Conservation (phyloP, 2,329 filamentous ascomycete genomes). For the Exophiala mesophila region DNA sequence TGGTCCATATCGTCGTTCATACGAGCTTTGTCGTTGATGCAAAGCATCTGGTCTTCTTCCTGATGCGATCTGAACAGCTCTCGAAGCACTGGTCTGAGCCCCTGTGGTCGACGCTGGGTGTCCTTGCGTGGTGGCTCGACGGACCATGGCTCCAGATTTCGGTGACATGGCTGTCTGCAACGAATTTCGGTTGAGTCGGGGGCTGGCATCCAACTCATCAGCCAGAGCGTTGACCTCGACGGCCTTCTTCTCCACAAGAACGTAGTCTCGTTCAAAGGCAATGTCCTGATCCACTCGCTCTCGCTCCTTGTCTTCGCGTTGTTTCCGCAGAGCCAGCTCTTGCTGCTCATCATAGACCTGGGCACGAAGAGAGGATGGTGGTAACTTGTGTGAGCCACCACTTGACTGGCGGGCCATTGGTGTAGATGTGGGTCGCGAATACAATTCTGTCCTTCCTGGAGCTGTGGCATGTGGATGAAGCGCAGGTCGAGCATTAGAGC, state of each 20-base stretch:
- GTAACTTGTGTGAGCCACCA: slow-evolving; percentile 27
- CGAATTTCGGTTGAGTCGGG: slow-evolving; percentile 53
- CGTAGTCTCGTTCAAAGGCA: slow-evolving; percentile 88
- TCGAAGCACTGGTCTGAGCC: slow-evolving; percentile 63
- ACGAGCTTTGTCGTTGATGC: slow-evolving; percentile 72
- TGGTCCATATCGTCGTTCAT: slow-evolving; percentile 71
- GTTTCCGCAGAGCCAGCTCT: slow-evolving; percentile 29
- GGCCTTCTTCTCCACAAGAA: slow-evolving; percentile 88
- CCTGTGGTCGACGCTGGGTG: slow-evolving; percentile 64
- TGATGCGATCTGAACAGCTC: slow-evolving; percentile 68
- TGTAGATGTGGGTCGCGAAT: slow-evolving; percentile 34
- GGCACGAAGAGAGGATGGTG: slow-evolving; percentile 46
- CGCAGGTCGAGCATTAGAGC: slow-evolving; percentile 30
- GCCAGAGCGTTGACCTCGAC: slow-evolving; percentile 97
- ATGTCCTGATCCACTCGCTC: slow-evolving; percentile 77
- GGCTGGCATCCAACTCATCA: slow-evolving; percentile 85
- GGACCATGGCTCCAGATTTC: slow-evolving; percentile 60
- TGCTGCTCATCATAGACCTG: slow-evolving; percentile 38
- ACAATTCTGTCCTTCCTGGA: slow-evolving; percentile 37
- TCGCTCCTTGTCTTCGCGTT: slow-evolving; percentile 43
- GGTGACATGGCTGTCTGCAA: slow-evolving; percentile 46
- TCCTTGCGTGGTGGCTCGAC: slow-evolving; percentile 74
- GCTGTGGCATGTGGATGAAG: slow-evolving; percentile 36
- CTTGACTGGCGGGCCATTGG: slow-evolving; percentile 61
- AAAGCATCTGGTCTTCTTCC: slow-evolving; percentile 57